Conservation (phyloP, 768 basidiomycete genomes). For the Suillus bovinus region DNA sequence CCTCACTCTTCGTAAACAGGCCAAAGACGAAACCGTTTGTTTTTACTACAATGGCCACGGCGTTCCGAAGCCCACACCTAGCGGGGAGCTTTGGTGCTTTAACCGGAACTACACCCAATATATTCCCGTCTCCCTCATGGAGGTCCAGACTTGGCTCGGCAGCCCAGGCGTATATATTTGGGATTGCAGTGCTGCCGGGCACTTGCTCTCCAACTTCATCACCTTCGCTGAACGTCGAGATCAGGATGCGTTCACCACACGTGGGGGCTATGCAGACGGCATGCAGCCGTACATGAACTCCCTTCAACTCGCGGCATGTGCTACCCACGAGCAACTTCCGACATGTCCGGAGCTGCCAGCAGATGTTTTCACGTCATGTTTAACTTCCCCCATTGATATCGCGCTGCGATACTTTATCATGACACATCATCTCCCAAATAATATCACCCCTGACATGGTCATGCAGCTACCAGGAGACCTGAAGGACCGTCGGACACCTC, state of each 20-base stretch:
- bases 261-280: constrained; percentile 60
- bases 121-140: constrained; percentile 93
- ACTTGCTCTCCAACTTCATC: constrained; percentile 90
- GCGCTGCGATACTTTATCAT: constrained; percentile 93
- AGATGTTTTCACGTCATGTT: constrained; percentile 95
- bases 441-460: constrained; percentile 85
- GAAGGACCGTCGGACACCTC: constrained; percentile 92
- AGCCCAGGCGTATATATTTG: constrained; percentile 97
- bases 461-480: constrained; percentile 95
- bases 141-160: constrained; percentile 91
- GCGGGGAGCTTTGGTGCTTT: constrained; percentile 98
- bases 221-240: constrained; percentile 74
- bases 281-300: constrained; percentile 79
- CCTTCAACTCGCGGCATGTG: constrained; percentile 94
- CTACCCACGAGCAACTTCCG: constrained; percentile 87
- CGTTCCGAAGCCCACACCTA: constrained; percentile 93
- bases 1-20: constrained; percentile 76
- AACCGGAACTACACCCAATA: constrained; percentile 97
- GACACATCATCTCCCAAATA: constrained; percentile 81
- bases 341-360: constrained; percentile 96
- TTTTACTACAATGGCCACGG: constrained; percentile 99
- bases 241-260: constrained; percentile 56
- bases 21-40: constrained; percentile 90
- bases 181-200: constrained; percentile 98
- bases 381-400: constrained; percentile 98